Percentiles rank a stretch among this genome's conserved stretches.
Conservation (phyloP, 2,329 filamentous ascomycete genomes). For the Drechslerella stenobrocha region DNA sequence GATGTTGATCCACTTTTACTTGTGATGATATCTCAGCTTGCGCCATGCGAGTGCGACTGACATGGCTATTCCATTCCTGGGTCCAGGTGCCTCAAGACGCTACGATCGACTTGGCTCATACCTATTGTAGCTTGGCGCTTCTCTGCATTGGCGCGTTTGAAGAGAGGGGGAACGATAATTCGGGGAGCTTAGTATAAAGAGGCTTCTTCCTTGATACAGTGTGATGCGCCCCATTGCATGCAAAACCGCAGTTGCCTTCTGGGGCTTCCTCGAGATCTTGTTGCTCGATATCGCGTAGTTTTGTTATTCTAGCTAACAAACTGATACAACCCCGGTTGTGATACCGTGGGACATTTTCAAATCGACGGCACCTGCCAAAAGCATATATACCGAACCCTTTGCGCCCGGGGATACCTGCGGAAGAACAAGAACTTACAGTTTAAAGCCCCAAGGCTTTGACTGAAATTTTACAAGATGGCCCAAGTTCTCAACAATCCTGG, state of each 20-base stretch:
- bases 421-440: not conserved
- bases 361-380: slow-evolving; percentile 1
- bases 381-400: not conserved
- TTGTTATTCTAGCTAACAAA: not conserved
- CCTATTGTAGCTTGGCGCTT: slow-evolving; percentile 41
- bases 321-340: too few relatives aligned
- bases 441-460: slow-evolving; percentile 7
- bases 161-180: slow-evolving; percentile 31
- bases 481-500: slow-evolving; percentile 22
- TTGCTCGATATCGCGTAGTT: not conserved
- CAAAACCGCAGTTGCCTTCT: slow-evolving; percentile 2
- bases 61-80: slow-evolving; percentile 18
- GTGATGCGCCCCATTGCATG: slow-evolving; percentile 18
- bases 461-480: slow-evolving; percentile 20
- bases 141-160: slow-evolving; percentile 20
- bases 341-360: slow-evolving; percentile 3
- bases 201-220: slow-evolving; percentile 24
- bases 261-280: slow-evolving; percentile 5
- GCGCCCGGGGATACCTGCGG: not conserved
- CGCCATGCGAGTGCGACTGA: slow-evolving; percentile 13
- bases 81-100: slow-evolving; percentile 7
- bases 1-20: not conserved
- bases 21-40: slow-evolving; percentile 11
- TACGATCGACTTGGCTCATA: slow-evolving; percentile 16
- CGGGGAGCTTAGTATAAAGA: slow-evolving; percentile 40